phyloP scores from a whole-genome alignment of 768 basidiomycete species.

The Termitomyces sp. region DNA sequence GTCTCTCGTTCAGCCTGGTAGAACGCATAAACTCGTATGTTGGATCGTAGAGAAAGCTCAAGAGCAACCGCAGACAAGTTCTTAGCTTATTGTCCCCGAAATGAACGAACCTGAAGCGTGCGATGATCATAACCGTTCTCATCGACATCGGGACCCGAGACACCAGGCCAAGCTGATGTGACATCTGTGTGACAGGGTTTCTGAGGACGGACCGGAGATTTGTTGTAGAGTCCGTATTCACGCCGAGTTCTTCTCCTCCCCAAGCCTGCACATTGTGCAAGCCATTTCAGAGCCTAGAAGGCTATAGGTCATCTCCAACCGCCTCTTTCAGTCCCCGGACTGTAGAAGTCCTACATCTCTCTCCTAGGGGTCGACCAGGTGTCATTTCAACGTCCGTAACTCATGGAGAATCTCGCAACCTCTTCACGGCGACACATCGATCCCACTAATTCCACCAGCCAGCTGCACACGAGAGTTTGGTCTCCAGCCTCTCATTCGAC shows the following conservation, averaged over 20 bases:
- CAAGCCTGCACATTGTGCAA: conserved; percentile 13
- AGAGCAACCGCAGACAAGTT: too few relatives aligned
- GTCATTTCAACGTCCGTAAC: neutral
- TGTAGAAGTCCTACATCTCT: neutral
- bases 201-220: conserved; percentile 16
- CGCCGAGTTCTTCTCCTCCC: conserved; percentile 9
- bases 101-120: neutral
- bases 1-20: neutral
- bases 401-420: conserved; percentile 22
- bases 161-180: conserved; percentile 11
- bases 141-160: conserved; percentile 13
- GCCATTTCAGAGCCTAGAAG: neutral
- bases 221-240: conserved; percentile 1
- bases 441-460: conserved; percentile 21
- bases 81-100: neutral
- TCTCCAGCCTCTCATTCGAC: conserved; percentile 26
- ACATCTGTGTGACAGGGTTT: conserved; percentile 11
- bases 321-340: neutral
- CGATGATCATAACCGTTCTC: neutral
- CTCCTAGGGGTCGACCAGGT: neutral
- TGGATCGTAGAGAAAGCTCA: neutral
- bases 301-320: neutral
- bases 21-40: neutral
- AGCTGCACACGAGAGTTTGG: conserved; percentile 14
- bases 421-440: conserved; percentile 24